Base-by-base conservation (phyloP, 73 alveolate genomes). In the Paramecium primaurelia region DNA sequence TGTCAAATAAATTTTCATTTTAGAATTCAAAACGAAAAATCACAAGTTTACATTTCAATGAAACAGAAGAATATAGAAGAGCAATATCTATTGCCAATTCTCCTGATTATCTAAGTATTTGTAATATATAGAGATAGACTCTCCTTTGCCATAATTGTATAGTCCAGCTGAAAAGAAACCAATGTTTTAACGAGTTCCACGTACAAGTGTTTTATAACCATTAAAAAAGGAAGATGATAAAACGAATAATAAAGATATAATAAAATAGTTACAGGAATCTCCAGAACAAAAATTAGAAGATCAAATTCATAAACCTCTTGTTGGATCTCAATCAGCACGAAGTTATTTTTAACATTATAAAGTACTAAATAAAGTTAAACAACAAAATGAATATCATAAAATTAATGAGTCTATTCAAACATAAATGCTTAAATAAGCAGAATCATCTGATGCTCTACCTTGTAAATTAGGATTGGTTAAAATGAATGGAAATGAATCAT, bases 401-500 rank as follows among this genome's bases (percentile, higher is more conserved):
- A 45, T 80, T 26, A 32, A 42, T 32, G 75, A 45, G 10, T 80
- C 91, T 4, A 49, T 49, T 3, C 34, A 80, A 80, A 80, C 91
- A 1, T 44, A 34, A 8, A 45, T 80, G 77, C 44, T 80, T 6
- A 22, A 26, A 11, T 25, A 80, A 44, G 71, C 73, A 6, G 75
- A 80, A 45, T 25, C 26, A 0, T 22, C 34, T 18, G 73, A 80
- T 18, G 90, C 77, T 14, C 25, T 83, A 12, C 94, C 94, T 14
- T 89, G 94, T 25, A 89, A 89, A 44, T 32, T 89, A 38, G 94
- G 94, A 12, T 16, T 89, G 3, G 84, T 89, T 3, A 89, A 89
- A 71, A 9, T 34, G 26, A 68, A 71, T 58, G 94, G 94, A 12
- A 89, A 68, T 47, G 94, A 89, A 69, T 11, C 87, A 60, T 8